These are phyloP conservation scores for Misopates orontium DNA, from an alignment of 257 asterid genomes.

Conservation along the genomic window DNA sequence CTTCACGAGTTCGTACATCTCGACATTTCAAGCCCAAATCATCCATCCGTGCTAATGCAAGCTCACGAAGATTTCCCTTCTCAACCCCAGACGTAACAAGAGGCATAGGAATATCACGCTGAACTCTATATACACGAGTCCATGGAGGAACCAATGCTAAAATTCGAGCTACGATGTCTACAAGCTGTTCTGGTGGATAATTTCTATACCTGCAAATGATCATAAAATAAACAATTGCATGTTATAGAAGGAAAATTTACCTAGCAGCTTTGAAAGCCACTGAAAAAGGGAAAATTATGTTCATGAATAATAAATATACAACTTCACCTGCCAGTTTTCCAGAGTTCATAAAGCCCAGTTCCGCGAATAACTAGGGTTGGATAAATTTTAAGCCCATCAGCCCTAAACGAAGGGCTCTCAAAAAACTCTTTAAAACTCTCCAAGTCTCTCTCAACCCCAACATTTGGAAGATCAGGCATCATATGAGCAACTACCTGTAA, in stretches of 20 bases:
- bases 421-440: constrained; percentile 98
- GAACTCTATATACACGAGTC: constrained; percentile 99
- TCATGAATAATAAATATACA: constrained; percentile 5
- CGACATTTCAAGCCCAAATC: constrained; percentile 98
- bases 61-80: constrained; percentile 97
- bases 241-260: constrained; percentile 7
- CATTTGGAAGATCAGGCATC: constrained; percentile 99
- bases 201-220: constrained; percentile 67
- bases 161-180: constrained; percentile 94
- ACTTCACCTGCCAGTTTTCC: constrained; percentile 95
- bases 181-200: constrained; percentile 99
- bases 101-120: constrained; percentile 99
- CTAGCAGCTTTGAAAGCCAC: constrained; percentile 20
- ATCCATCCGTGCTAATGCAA: constrained; percentile 97
- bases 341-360: constrained; percentile 96
- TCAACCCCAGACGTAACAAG: constrained; percentile 98
- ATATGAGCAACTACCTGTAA: constrained; percentile 96
- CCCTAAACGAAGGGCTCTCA: constrained; percentile 91
- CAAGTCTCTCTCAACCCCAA: constrained; percentile 95
- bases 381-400: constrained; percentile 95
- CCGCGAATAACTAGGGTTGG: constrained; percentile 99
- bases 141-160: constrained; percentile 97
- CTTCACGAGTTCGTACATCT: constrained; percentile 98
- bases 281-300: background rate
- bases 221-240: constrained; percentile 20